phyloP scores from a whole-genome alignment of 352 stramenopile species.

The Pythium phragmitis region DNA sequence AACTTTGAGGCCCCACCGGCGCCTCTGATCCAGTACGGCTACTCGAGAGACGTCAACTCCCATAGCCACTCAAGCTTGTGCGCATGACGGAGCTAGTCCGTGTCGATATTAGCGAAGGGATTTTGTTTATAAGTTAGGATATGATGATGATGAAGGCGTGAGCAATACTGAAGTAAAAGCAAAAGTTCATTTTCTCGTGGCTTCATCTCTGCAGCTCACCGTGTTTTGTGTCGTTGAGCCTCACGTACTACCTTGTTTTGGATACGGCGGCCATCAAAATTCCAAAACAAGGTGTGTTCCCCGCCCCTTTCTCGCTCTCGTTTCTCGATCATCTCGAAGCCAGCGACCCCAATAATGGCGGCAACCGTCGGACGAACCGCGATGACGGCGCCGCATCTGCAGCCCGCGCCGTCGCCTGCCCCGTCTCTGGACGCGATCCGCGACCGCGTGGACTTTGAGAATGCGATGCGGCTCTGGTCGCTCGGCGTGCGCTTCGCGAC shows the following conservation, averaged over 20 bases:
- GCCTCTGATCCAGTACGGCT: conserved; percentile 56
- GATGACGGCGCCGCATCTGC: background rate
- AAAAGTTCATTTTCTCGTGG: too few relatives aligned
- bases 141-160: too few relatives aligned
- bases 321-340: background rate
- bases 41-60: conserved; percentile 38
- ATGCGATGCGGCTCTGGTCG: conserved; percentile 45
- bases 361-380: background rate
- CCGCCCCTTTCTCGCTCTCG: background rate
- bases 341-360: background rate
- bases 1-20: conserved; percentile 69
- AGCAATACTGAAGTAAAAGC: too few relatives aligned
- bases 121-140: too few relatives aligned
- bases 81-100: conserved; percentile 11
- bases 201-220: too few relatives aligned
- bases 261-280: background rate
- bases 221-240: too few relatives aligned
- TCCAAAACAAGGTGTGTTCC: conserved; percentile 12
- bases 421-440: conserved; percentile 12
- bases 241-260: too few relatives aligned
- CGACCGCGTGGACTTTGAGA: conserved; percentile 39
- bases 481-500: conserved; percentile 42
- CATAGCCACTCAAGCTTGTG: conserved; percentile 24
- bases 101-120: too few relatives aligned
- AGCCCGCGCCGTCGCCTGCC: background rate